Evolutionary conservation across 73 alveolate genomes (phyloP).

Genomic region (Paramecium biaurelia): DNA sequence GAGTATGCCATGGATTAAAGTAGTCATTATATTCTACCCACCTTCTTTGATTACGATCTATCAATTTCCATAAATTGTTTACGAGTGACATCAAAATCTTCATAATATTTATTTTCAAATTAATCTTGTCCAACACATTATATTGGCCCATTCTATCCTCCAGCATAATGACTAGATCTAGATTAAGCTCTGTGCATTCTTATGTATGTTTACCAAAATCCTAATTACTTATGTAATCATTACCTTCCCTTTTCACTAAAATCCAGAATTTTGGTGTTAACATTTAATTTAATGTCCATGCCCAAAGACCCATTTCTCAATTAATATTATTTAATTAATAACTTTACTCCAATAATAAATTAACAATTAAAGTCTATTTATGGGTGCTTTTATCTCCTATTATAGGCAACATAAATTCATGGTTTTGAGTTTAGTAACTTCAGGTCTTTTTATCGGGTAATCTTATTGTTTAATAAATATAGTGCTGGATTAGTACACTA

Average conservation of each 20-base stretch:
- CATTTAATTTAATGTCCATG: slow-evolving; percentile 63
- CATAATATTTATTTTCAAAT: slow-evolving; percentile 63
- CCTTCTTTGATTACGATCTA: slow-evolving; percentile 64
- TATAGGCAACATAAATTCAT: neutral
- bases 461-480: neutral
- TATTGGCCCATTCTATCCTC: slow-evolving; percentile 61
- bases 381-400: neutral
- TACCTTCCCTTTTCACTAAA: slow-evolving; percentile 64
- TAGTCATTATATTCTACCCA: slow-evolving; percentile 65
- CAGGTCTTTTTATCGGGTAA: neutral
- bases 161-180: slow-evolving; percentile 61
- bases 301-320: slow-evolving; percentile 60
- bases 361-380: neutral
- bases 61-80: neutral
- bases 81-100: slow-evolving; percentile 66
- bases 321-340: neutral
- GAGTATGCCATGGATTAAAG: slow-evolving; percentile 41
- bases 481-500: neutral
- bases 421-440: neutral
- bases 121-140: slow-evolving; percentile 53
- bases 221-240: neutral
- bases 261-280: slow-evolving; percentile 64
- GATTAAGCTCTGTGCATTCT: slow-evolving; percentile 64
- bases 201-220: slow-evolving; percentile 49
- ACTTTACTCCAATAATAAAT: neutral